Evolutionary conservation across 176 grass and related monocot genomes (phyloP).

Genomic region (Lolium rigidum): DNA sequence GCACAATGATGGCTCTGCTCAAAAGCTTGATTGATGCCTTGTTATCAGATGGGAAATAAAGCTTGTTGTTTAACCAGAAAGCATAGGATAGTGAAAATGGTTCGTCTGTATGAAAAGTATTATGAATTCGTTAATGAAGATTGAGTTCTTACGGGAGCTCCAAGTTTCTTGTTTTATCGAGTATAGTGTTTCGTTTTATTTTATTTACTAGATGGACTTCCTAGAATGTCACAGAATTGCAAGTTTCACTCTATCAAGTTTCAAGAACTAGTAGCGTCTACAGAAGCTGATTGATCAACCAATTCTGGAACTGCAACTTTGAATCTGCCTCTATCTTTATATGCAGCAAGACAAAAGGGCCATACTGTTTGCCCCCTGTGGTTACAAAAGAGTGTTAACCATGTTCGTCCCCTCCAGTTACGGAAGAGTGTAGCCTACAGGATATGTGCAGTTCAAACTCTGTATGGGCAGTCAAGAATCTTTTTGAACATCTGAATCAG

Average conservation of each 20-base stretch:
- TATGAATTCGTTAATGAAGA: background rate
- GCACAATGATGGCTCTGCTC: conserved; percentile 1
- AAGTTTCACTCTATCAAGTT: background rate
- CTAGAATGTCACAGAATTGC: background rate
- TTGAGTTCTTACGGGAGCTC: conserved; percentile 3
- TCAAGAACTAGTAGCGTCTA: background rate
- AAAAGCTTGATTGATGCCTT: conserved; percentile 30
- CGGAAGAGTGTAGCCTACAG: background rate
- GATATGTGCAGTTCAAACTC: background rate
- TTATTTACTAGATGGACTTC: conserved; percentile 22
- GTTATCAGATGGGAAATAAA: conserved; percentile 27
- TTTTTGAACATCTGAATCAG: background rate
- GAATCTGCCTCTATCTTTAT: conserved; percentile 11
- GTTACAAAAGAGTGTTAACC: background rate
- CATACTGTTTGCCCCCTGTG: background rate
- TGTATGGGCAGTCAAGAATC: background rate
- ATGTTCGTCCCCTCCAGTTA: background rate
- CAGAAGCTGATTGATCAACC: conserved; percentile 16
- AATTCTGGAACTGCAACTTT: background rate
- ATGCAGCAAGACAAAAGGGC: background rate
- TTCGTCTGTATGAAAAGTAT: conserved; percentile 9
- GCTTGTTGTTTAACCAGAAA: conserved; percentile 38
- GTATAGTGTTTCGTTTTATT: conserved; percentile 23
- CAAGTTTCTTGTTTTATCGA: conserved; percentile 21
- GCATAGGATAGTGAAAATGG: background rate